Evolutionary conservation across 1,284 basidiomycete genomes (phyloP).

Genomic region (Xerocomus amazonicus): DNA sequence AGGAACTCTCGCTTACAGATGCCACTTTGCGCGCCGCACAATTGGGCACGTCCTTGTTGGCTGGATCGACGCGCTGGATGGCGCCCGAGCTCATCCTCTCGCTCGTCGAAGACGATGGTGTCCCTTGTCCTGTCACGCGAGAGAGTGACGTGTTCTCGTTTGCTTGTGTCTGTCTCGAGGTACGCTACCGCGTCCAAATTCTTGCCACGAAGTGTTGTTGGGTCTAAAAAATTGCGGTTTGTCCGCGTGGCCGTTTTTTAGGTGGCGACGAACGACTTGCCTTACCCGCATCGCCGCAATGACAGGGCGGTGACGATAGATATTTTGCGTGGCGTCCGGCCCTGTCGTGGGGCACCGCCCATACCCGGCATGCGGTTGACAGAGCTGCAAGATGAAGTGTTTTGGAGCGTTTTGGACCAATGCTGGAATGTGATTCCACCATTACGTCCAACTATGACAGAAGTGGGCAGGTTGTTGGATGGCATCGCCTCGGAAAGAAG

Average conservation of each 20-base stretch:
- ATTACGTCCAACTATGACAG: constrained; percentile 30
- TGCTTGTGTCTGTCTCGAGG: constrained; percentile 55
- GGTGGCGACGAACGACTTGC: constrained; percentile 49
- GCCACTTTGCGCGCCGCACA: constrained; percentile 23
- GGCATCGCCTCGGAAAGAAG: constrained; percentile 1
- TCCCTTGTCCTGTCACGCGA: constrained; percentile 43
- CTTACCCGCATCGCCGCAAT: constrained; percentile 49
- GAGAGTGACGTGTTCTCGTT: constrained; percentile 57
- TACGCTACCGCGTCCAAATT: constrained; percentile 19
- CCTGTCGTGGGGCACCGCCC: constrained; percentile 33
- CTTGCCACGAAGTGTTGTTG: not conserved
- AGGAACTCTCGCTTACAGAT: constrained; percentile 43
- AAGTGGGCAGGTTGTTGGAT: constrained; percentile 19
- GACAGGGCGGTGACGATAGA: constrained; percentile 54
- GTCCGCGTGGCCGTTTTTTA: constrained; percentile 14
- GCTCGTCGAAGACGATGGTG: constrained; percentile 44
- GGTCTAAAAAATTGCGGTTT: not conserved
- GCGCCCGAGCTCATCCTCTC: constrained; percentile 53
- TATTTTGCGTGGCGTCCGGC: constrained; percentile 48
- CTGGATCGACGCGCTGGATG: constrained; percentile 46
- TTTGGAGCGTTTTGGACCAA: constrained; percentile 39
- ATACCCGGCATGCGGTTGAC: not conserved
- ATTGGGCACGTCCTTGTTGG: constrained; percentile 46
- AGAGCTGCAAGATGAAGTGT: constrained; percentile 18
- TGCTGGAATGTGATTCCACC: constrained; percentile 41